phyloP scores from a whole-genome alignment of 208 protist genomes.

The Trypanosoma mega region DNA sequence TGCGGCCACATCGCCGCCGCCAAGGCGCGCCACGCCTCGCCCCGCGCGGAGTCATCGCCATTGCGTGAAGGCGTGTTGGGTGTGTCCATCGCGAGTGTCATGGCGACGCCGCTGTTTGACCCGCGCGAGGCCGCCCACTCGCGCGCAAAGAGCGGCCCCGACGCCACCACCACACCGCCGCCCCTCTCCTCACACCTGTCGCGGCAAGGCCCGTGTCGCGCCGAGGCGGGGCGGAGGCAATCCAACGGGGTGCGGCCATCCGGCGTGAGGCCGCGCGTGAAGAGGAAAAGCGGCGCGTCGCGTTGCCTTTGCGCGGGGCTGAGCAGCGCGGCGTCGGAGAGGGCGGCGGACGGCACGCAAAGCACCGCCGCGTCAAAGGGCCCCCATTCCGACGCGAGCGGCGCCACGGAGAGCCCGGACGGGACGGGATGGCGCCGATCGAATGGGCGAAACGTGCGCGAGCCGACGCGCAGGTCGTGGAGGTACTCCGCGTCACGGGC shows the following conservation, averaged over 20 bases:
- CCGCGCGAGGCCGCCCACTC: conserved; percentile 61
- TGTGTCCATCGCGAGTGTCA: conserved; percentile 37
- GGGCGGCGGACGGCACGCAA: conserved; percentile 16
- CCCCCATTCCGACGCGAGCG: conserved; percentile 9
- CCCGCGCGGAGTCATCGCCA: conserved; percentile 17
- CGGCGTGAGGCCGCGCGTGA: conserved; percentile 53
- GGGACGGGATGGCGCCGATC: conserved; percentile 18
- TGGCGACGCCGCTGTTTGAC: conserved; percentile 32
- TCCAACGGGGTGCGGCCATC: conserved; percentile 39
- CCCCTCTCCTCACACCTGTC: too few relatives aligned
- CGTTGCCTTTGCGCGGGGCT: not conserved
- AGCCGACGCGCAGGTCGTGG: conserved; percentile 22
- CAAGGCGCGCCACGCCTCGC: conserved; percentile 19
- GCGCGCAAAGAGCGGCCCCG: conserved; percentile 58
- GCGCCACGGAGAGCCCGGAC: conserved; percentile 8
- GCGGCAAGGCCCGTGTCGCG: too few relatives aligned
- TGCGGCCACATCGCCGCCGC: conserved; percentile 40
- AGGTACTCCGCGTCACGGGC: conserved; percentile 29
- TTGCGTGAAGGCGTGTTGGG: too few relatives aligned
- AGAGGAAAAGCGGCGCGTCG: conserved; percentile 26
- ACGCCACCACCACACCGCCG: conserved; percentile 43
- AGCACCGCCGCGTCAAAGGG: conserved; percentile 23
- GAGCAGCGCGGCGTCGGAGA: not conserved
- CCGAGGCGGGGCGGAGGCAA: conserved; percentile 3
- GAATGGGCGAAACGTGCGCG: conserved; percentile 13